These are phyloP conservation scores for Penstemon barbatus DNA, from an alignment of 257 asterid species.

Conservation along the genomic window DNA sequence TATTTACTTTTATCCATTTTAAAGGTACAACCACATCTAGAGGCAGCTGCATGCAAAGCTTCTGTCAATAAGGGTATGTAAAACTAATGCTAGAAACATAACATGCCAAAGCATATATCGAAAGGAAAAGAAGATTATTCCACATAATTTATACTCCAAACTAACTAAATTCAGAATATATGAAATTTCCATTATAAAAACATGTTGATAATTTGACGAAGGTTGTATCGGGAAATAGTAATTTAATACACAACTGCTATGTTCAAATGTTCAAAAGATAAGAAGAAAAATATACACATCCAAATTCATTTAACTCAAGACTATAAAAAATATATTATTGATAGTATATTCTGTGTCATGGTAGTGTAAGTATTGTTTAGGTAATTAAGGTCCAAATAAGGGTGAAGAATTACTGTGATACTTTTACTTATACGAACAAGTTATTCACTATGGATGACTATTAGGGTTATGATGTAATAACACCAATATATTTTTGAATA, in stretches of 20 bases:
- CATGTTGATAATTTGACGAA: background rate
- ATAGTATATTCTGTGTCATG: too few species aligned
- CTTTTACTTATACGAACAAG: too few species aligned
- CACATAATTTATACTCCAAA: background rate
- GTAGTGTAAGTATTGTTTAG: too few species aligned
- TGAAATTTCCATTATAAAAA: background rate
- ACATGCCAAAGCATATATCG: background rate
- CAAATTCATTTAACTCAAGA: background rate
- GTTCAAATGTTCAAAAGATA: background rate
- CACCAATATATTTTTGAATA: too few species aligned
- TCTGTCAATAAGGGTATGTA: conserved; percentile 16
- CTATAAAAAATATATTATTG: too few species aligned
- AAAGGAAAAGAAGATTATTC: conserved; percentile 2
- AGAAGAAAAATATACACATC: background rate
- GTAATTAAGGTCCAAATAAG: too few species aligned
- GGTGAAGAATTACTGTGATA: too few species aligned
- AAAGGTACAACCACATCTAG: conserved; percentile 64
- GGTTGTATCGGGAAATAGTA: background rate
- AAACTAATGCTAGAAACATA: background rate
- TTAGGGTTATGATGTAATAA: too few species aligned
- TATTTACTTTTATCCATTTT: conserved; percentile 86
- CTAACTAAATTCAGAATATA: background rate
- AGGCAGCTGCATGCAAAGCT: conserved; percentile 59
- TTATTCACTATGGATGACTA: too few species aligned
- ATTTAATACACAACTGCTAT: background rate